These are phyloP conservation scores for Turnera subulata DNA, from an alignment of 345 rosid species.

Conservation along the genomic window DNA sequence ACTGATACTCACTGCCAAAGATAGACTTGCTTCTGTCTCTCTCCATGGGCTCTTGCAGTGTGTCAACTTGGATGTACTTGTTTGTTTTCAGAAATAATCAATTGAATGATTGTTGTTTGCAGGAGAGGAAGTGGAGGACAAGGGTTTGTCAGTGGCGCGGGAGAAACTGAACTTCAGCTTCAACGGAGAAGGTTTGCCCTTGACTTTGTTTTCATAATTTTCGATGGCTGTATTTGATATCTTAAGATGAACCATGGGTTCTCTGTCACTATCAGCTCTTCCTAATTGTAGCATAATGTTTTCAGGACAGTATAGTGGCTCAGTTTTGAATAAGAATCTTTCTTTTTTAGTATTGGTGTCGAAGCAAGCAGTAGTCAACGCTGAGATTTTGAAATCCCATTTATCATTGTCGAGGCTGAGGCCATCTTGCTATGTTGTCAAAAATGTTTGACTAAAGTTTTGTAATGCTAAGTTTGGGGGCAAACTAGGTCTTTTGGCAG, in stretches of 20 bases:
- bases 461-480: too few relatives aligned
- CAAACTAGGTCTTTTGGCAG: too few relatives aligned
- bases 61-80: background rate
- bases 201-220: background rate
- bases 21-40: background rate
- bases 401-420: too few relatives aligned
- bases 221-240: background rate
- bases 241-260: background rate
- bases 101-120: constrained; percentile 19
- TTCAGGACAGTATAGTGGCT: too few relatives aligned
- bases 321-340: too few relatives aligned
- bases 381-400: too few relatives aligned
- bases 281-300: too few relatives aligned
- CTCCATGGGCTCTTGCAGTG: background rate
- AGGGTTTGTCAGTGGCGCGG: constrained; percentile 95
- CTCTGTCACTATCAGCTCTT: too few relatives aligned
- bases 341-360: too few relatives aligned
- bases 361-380: too few relatives aligned
- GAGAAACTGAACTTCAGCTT: constrained; percentile 98
- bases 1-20: background rate
- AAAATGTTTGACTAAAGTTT: too few relatives aligned
- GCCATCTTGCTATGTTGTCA: too few relatives aligned
- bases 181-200: constrained; percentile 71
- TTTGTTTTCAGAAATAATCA: background rate
- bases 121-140: constrained; percentile 96